Evolutionary conservation across 148 eudicot species (phyloP).

Genomic region (Selenicereus undatus): DNA sequence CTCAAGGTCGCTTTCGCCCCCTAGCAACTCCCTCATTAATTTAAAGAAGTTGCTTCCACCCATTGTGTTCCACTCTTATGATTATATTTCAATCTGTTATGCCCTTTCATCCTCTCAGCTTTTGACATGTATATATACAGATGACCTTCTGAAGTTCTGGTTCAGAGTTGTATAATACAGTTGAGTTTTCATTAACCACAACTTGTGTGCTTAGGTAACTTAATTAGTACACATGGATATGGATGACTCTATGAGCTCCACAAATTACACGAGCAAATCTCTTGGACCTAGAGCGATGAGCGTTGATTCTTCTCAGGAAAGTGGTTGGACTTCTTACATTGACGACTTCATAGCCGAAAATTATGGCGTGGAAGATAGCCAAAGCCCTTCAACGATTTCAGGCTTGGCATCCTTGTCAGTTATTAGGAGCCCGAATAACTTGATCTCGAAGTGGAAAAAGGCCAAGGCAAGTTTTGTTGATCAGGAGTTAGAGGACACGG

Average conservation of each 20-base stretch:
- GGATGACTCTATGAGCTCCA: slow-evolving; percentile 31
- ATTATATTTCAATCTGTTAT: background rate
- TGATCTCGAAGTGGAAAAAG: slow-evolving; percentile 18
- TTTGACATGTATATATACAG: slow-evolving; percentile 11
- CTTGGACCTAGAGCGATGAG: background rate
- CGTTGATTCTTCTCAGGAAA: slow-evolving; percentile 24
- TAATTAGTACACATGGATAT: slow-evolving; percentile 4
- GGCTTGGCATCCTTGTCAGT: slow-evolving; percentile 1
- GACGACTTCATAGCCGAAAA: slow-evolving; percentile 23
- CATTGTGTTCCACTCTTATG: slow-evolving; percentile 16
- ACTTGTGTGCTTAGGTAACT: background rate
- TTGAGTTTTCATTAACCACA: background rate
- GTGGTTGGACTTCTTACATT: slow-evolving; percentile 36
- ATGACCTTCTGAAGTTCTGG: slow-evolving; percentile 10
- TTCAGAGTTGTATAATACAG: background rate
- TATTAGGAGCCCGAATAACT: background rate
- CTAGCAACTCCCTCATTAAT: slow-evolving; percentile 2
- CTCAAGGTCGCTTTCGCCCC: slow-evolving; percentile 10
- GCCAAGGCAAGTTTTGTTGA: slow-evolving; percentile 12
- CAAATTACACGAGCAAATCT: slow-evolving; percentile 24
- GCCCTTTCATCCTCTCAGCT: background rate
- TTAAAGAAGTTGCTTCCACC: background rate
- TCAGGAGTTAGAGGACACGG: slow-evolving; percentile 43
- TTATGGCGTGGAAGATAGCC: background rate
- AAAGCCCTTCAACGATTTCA: slow-evolving; percentile 21